Conservation (phyloP, 108 stramenopile genomes). For the Pseudonitzschia delicatissima region DNA sequence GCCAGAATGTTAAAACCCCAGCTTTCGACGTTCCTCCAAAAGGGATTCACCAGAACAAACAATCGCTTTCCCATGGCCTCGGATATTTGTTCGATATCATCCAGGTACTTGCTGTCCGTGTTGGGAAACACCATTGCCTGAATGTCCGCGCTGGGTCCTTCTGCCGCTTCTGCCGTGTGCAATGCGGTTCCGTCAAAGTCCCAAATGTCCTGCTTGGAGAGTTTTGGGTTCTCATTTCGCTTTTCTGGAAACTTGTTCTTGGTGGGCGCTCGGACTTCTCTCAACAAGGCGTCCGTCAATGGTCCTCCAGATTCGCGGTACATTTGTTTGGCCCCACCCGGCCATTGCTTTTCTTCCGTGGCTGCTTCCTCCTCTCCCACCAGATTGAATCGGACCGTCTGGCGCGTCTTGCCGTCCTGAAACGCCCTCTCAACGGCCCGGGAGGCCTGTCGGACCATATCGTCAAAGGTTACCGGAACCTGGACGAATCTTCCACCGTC, state of each 20-base stretch:
- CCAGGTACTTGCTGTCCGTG: slow-evolving; percentile 75
- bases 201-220: slow-evolving; percentile 76
- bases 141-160: slow-evolving; percentile 49
- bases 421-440: slow-evolving; percentile 72
- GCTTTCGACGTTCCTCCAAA: slow-evolving; percentile 79
- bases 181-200: slow-evolving; percentile 88
- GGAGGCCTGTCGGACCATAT: slow-evolving; percentile 65
- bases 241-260: slow-evolving; percentile 12
- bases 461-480: slow-evolving; percentile 51
- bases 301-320: slow-evolving; percentile 75
- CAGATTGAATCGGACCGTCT: slow-evolving; percentile 76
- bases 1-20: slow-evolving; percentile 83
- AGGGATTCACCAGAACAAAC: slow-evolving; percentile 78
- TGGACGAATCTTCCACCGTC: slow-evolving; percentile 37
- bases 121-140: slow-evolving; percentile 82
- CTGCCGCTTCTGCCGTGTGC: slow-evolving; percentile 49
- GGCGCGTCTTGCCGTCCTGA: slow-evolving; percentile 62
- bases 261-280: slow-evolving; percentile 46
- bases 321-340: slow-evolving; percentile 85
- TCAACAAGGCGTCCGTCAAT: slow-evolving; percentile 55
- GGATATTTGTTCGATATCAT: slow-evolving; percentile 62
- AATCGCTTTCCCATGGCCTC: slow-evolving; percentile 52
- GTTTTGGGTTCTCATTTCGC: slow-evolving; percentile 31
- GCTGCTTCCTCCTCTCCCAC: slow-evolving; percentile 50
- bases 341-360: slow-evolving; percentile 67